phyloP scores from a whole-genome alignment of 768 basidiomycete species.

The Kwoniella sp. region DNA sequence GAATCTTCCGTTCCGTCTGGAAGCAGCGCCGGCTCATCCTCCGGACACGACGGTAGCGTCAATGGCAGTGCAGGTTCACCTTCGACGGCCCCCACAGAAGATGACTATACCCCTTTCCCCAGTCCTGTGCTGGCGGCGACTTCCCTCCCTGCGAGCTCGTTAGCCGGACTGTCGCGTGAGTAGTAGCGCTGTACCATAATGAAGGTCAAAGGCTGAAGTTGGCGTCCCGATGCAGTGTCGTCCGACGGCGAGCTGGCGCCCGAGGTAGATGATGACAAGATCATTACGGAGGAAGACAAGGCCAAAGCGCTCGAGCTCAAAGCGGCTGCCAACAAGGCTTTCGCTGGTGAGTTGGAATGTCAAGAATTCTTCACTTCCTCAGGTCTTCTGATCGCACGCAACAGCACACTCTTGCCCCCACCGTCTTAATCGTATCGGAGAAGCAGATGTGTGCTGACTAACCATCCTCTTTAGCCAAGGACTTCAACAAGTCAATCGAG shows the following conservation, averaged over 20 bases:
- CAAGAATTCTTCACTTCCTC: background rate
- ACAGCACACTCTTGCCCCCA: too few relatives aligned
- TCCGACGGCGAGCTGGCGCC: constrained; percentile 48
- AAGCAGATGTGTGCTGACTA: background rate
- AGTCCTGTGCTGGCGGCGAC: constrained; percentile 34
- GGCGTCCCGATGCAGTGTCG: constrained; percentile 26
- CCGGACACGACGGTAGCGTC: background rate
- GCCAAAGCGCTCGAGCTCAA: constrained; percentile 73
- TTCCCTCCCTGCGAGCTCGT: constrained; percentile 3
- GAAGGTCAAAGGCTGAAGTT: too few relatives aligned
- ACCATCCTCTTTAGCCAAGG: constrained; percentile 59
- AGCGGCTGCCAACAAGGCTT: constrained; percentile 83
- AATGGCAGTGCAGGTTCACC: constrained; percentile 3
- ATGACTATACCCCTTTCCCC: constrained; percentile 49
- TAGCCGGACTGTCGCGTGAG: constrained; percentile 41
- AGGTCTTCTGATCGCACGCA: too few relatives aligned
- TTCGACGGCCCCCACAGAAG: constrained; percentile 15
- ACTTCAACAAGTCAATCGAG: constrained; percentile 73
- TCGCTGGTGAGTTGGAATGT: constrained; percentile 55
- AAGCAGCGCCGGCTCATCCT: background rate
- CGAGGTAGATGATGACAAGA: constrained; percentile 43
- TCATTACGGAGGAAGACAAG: constrained; percentile 71
- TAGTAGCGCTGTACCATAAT: too few relatives aligned
- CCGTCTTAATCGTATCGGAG: too few relatives aligned
- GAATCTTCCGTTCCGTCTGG: constrained; percentile 31